A percentile compares a stretch with the other conserved stretches of the same genome.
These are phyloP conservation scores for Backusella morwellensis DNA, from an alignment of 192 early-diverging fungal genomes.

Conservation along the genomic window DNA sequence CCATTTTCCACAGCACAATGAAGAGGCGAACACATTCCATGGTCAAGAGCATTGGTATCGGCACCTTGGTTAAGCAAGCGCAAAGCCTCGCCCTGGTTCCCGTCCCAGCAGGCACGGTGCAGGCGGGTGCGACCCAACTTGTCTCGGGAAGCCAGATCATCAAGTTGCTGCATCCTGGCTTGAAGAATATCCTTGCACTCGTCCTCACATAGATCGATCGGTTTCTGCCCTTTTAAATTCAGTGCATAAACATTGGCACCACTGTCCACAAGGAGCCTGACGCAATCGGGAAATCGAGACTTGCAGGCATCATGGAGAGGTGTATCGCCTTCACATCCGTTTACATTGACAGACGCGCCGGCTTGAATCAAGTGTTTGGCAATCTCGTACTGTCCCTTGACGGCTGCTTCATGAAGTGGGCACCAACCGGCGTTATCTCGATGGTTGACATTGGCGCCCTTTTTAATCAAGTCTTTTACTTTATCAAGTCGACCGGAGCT, in stretches of 20 bases:
- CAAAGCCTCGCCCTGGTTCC: constrained; percentile 44
- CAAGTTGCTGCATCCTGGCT: constrained; percentile 28
- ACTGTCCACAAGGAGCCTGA: constrained; percentile 43
- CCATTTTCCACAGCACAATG: constrained; percentile 53
- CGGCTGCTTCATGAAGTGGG: constrained; percentile 57
- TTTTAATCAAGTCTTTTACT: constrained; percentile 48
- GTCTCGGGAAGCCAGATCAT: constrained; percentile 38
- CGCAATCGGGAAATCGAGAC: constrained; percentile 45
- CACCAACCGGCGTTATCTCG: constrained; percentile 67
- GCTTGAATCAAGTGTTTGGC: constrained; percentile 48
- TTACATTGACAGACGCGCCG: constrained; percentile 55
- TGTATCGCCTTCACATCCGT: constrained; percentile 64
- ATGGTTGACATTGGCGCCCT: constrained; percentile 61
- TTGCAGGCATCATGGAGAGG: constrained; percentile 65
- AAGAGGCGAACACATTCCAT: constrained; percentile 61
- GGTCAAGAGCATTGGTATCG: constrained; percentile 64
- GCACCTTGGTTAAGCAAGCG: constrained; percentile 60
- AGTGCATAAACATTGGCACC: constrained; percentile 58
- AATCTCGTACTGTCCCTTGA: constrained; percentile 48
- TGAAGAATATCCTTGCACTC: constrained; percentile 38
- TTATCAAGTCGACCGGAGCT: constrained; percentile 57
- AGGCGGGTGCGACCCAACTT: constrained; percentile 49
- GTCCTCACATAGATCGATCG: constrained; percentile 47
- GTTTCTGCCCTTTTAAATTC: constrained; percentile 39
- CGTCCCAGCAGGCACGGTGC: constrained; percentile 50